These are phyloP conservation scores for Prunus armeniaca DNA, from an alignment of 306 rosid species.

Conservation along the genomic window DNA sequence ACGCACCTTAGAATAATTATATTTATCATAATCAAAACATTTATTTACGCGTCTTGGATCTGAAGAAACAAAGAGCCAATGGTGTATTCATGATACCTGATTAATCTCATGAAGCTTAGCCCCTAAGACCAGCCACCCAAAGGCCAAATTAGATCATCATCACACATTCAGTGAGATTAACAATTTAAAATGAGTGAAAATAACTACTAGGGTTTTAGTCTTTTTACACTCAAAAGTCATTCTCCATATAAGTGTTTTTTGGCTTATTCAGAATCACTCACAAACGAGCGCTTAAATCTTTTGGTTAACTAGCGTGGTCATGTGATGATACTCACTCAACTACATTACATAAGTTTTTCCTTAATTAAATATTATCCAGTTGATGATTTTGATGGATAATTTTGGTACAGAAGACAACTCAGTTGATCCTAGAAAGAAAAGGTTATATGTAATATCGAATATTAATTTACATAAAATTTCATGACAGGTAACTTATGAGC, in stretches of 20 bases:
- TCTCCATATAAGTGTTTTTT: too few species aligned
- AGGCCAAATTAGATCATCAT: not conserved
- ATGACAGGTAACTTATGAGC: too few species aligned
- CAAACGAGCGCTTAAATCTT: not conserved
- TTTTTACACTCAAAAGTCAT: too few species aligned
- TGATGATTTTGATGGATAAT: not conserved
- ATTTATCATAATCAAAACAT: not conserved
- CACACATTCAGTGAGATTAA: not conserved
- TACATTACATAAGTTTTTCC: not conserved
- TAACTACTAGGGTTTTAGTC: not conserved
- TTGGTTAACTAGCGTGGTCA: not conserved
- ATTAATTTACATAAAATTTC: not conserved
- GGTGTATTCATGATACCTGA: not conserved
- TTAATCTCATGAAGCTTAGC: not conserved
- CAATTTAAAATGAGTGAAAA: not conserved
- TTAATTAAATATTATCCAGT: not conserved
- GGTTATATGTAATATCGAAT: too few species aligned
- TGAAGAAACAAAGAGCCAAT: not conserved
- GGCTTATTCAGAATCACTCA: too few species aligned
- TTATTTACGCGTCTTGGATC: not conserved
- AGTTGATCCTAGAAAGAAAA: not conserved
- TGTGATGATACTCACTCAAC: not conserved
- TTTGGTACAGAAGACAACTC: not conserved
- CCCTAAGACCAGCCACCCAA: conserved; percentile 2
- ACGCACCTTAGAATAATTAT: too few species aligned